phyloP scores from a whole-genome alignment of 2,329 filamentous ascomycete species.

The Coccinonectria pachysandricola region DNA sequence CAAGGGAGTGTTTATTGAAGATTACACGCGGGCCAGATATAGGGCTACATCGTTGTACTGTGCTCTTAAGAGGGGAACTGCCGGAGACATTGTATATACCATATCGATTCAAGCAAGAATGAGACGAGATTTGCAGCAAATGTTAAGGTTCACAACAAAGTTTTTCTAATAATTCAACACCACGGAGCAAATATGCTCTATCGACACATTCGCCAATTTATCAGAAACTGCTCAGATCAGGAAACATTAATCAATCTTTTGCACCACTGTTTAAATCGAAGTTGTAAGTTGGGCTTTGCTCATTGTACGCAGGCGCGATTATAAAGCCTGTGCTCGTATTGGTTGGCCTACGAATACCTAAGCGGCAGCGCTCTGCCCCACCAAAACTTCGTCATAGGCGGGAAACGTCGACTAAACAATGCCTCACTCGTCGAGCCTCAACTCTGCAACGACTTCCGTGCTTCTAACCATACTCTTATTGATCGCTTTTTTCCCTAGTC shows the following conservation, averaged over 20 bases:
- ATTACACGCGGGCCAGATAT: constrained; percentile 5
- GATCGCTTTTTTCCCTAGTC: constrained; percentile 39
- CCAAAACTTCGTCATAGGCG: constrained; percentile 15
- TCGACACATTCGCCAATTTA: too few species aligned
- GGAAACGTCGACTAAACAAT: constrained; percentile 20
- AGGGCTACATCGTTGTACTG: constrained; percentile 6
- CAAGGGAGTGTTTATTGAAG: constrained; percentile 5
- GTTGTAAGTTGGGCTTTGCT: too few species aligned
- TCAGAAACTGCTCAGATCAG: too few species aligned
- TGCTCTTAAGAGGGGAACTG: constrained; percentile 6
- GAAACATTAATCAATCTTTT: too few species aligned
- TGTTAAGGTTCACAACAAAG: too few species aligned
- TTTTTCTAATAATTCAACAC: too few species aligned
- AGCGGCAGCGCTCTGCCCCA: constrained; percentile 20
- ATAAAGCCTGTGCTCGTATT: constrained; percentile 3
- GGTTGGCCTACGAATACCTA: too few species aligned
- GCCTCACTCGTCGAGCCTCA: constrained; percentile 29
- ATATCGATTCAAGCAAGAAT: constrained; percentile 15
- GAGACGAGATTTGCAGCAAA: constrained; percentile 2
- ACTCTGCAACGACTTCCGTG: constrained; percentile 29
- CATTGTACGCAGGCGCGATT: too few species aligned
- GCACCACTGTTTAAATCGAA: too few species aligned
- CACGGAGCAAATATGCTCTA: too few species aligned
- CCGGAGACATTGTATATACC: constrained; percentile 15
- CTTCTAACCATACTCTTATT: constrained; percentile 38